phyloP scores from a whole-genome alignment of 306 rosid species.

The Spatholobus suberectus region DNA sequence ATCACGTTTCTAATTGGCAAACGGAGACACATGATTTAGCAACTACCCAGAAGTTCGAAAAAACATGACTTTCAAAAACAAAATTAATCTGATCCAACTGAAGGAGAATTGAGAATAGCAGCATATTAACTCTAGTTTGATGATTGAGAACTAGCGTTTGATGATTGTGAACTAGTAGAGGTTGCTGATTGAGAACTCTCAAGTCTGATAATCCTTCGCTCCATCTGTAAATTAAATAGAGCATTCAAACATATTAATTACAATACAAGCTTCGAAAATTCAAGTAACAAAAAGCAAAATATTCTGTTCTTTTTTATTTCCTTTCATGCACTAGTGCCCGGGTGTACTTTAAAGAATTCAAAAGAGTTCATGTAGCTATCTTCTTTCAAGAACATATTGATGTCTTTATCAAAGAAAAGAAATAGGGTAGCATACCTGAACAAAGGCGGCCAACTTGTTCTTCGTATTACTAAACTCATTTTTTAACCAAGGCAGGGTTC shows the following conservation, averaged over 20 bases:
- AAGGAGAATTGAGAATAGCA: neutral
- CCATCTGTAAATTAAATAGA: constrained; percentile 54
- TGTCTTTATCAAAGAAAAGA: neutral
- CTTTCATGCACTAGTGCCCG: neutral
- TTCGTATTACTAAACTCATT: constrained; percentile 52
- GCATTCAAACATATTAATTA: neutral
- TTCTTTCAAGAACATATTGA: constrained; percentile 16
- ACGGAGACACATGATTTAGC: neutral
- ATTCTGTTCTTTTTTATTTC: neutral
- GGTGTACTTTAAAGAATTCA: neutral
- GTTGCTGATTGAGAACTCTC: constrained; percentile 16
- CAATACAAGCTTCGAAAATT: neutral
- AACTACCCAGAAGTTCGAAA: neutral
- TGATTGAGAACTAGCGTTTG: neutral
- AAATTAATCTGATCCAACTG: neutral
- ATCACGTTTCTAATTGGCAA: too few species aligned
- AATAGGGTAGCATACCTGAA: constrained; percentile 48
- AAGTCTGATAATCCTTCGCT: constrained; percentile 50
- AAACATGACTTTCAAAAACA: neutral
- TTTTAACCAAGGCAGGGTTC: constrained; percentile 44
- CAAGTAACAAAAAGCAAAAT: neutral
- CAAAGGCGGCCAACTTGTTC: constrained; percentile 49
- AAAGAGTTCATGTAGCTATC: neutral
- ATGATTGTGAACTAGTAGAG: neutral
- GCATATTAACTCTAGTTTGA: constrained; percentile 23